These are phyloP conservation scores for Prunus mume DNA, from an alignment of 306 rosid species.

Conservation along the genomic window DNA sequence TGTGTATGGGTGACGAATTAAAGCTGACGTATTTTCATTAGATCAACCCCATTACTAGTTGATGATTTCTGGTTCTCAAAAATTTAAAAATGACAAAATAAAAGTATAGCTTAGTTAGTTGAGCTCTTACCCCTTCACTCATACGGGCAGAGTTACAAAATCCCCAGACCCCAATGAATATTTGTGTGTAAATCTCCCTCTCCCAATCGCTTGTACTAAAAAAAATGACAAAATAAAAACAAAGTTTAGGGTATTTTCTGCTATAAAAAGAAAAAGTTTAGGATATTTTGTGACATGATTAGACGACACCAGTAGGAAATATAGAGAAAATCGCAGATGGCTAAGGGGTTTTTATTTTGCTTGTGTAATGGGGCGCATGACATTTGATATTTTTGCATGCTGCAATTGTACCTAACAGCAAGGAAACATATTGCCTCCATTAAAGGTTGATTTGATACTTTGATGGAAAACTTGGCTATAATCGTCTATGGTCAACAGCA, in stretches of 20 bases:
- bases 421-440: background rate
- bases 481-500: background rate
- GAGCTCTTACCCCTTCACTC: too few species aligned
- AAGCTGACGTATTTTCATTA: too few species aligned
- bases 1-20: too few species aligned
- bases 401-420: background rate
- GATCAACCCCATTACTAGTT: too few species aligned
- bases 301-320: background rate
- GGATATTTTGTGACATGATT: background rate
- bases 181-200: too few species aligned
- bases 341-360: background rate
- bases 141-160: too few species aligned
- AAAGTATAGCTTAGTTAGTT: too few species aligned
- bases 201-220: too few species aligned
- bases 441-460: background rate
- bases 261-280: background rate
- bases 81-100: too few species aligned
- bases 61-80: too few species aligned
- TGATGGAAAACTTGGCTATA: background rate
- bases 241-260: too few species aligned
- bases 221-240: too few species aligned
- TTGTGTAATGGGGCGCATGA: background rate
- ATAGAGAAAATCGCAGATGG: background rate
- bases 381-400: background rate
- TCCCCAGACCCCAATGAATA: rapidly evolving